These are phyloP conservation scores for Malassezia sympodialis DNA, from an alignment of 1,284 basidiomycete species.

Conservation along the genomic window DNA sequence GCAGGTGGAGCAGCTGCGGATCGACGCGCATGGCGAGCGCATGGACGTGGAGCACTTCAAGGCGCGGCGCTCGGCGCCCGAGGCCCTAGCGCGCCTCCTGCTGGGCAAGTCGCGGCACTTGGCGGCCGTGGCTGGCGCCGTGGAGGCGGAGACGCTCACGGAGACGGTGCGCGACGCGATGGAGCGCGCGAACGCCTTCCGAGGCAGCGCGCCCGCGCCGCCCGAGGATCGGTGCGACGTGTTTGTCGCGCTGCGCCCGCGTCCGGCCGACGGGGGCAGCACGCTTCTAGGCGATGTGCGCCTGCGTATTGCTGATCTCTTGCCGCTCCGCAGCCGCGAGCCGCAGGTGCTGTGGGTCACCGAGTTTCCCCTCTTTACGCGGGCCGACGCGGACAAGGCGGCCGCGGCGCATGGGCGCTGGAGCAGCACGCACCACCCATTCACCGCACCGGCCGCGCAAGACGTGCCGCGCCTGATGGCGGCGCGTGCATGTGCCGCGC, in stretches of 20 bases:
- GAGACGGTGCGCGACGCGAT: constrained; percentile 46
- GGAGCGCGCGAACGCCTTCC: constrained; percentile 38
- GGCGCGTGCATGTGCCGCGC: background rate
- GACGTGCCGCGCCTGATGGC: constrained; percentile 66
- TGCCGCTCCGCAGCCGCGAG: constrained; percentile 47
- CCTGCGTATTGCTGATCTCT: constrained; percentile 57
- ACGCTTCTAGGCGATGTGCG: constrained; percentile 69
- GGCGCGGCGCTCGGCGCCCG: constrained; percentile 4
- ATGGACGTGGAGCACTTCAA: constrained; percentile 30
- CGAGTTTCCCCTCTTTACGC: constrained; percentile 87
- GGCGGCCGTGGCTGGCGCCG: constrained; percentile 15
- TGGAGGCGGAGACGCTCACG: constrained; percentile 15
- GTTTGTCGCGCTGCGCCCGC: constrained; percentile 19
- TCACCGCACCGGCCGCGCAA: constrained; percentile 85
- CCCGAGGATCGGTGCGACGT: constrained; percentile 28
- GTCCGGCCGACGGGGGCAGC: constrained; percentile 61
- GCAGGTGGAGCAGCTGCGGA: constrained; percentile 24
- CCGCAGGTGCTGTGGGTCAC: constrained; percentile 91
- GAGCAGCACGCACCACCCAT: constrained; percentile 86
- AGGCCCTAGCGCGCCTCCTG: constrained; percentile 28
- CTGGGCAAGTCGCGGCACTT: constrained; percentile 28
- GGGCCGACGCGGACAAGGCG: constrained; percentile 75
- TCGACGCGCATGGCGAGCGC: constrained; percentile 15
- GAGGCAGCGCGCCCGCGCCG: constrained; percentile 50
- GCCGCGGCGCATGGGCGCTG: constrained; percentile 62